Evolutionary conservation across 306 rosid genomes (phyloP).

Genomic region (Cicer chorassanicum): DNA sequence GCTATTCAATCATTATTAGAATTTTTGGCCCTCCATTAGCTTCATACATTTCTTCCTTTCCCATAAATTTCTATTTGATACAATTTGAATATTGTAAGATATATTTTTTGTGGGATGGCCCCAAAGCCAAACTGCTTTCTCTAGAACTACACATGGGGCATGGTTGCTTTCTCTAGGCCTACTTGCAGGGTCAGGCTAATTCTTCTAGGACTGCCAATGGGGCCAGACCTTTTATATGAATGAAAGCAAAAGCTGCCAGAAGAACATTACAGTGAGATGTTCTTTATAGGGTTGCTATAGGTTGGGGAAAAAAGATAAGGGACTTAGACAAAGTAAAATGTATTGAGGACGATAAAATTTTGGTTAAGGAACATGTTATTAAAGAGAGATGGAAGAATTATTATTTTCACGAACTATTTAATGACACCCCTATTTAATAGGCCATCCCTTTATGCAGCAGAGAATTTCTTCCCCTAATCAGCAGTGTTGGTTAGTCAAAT

Average conservation of each 20-base stretch:
- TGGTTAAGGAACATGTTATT: too few species aligned
- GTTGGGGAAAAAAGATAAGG: too few species aligned
- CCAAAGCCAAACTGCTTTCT: neutral
- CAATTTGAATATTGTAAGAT: neutral
- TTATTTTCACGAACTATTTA: too few species aligned
- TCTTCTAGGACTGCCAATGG: neutral
- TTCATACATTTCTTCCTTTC: constrained; percentile 25
- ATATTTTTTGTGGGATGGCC: neutral
- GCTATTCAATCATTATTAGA: constrained; percentile 10
- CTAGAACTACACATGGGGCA: neutral
- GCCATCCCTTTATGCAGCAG: too few species aligned
- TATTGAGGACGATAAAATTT: too few species aligned
- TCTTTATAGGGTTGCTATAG: too few species aligned
- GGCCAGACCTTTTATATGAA: neutral
- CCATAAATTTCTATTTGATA: neutral
- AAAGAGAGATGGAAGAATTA: too few species aligned
- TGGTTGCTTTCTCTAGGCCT: neutral
- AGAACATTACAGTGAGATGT: neutral
- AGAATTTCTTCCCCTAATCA: too few species aligned
- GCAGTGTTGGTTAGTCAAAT: too few species aligned
- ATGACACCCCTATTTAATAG: too few species aligned
- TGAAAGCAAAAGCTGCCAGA: neutral
- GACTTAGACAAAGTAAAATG: too few species aligned
- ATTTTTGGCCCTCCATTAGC: neutral
- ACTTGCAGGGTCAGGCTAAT: neutral